These are phyloP conservation scores for Cercospora sesami DNA, from an alignment of 2,329 filamentous ascomycete species.

Conservation along the genomic window DNA sequence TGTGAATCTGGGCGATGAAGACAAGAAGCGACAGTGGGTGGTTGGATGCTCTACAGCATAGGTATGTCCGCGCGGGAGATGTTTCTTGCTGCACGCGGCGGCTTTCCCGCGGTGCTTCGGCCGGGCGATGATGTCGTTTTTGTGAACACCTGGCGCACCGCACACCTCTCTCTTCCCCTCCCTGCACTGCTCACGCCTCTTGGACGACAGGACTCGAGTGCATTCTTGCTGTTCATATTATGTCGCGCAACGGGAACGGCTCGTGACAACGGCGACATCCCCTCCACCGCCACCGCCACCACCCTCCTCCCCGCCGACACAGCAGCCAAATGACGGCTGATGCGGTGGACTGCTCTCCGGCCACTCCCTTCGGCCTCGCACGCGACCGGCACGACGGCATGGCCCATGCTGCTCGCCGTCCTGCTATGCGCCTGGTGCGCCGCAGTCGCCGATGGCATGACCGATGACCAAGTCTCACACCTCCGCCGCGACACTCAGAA, in stretches of 20 bases:
- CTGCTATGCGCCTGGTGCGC: slow-evolving; percentile 38
- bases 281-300: not conserved
- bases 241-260: not conserved
- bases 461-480: slow-evolving; percentile 43
- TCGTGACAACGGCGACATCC: not conserved
- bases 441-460: slow-evolving; percentile 46
- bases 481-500: slow-evolving; percentile 54
- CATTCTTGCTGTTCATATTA: not conserved
- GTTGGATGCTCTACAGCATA: not conserved
- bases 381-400: slow-evolving; percentile 26
- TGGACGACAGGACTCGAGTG: not conserved
- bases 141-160: not conserved
- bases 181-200: not conserved
- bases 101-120: not conserved
- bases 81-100: not conserved
- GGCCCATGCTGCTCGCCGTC: slow-evolving; percentile 38
- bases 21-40: not conserved
- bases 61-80: not conserved
- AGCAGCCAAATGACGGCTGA: slow-evolving; percentile 21
- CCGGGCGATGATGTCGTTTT: slow-evolving; percentile 3
- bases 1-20: not conserved
- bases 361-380: slow-evolving; percentile 23
- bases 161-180: not conserved
- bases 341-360: slow-evolving; percentile 31
- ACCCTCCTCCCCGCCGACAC: not conserved